A percentile compares a stretch with the other conserved stretches of the same genome.
These are phyloP conservation scores for Stellera chamaejasme DNA, from an alignment of 345 rosid genomes.

Conservation along the genomic window DNA sequence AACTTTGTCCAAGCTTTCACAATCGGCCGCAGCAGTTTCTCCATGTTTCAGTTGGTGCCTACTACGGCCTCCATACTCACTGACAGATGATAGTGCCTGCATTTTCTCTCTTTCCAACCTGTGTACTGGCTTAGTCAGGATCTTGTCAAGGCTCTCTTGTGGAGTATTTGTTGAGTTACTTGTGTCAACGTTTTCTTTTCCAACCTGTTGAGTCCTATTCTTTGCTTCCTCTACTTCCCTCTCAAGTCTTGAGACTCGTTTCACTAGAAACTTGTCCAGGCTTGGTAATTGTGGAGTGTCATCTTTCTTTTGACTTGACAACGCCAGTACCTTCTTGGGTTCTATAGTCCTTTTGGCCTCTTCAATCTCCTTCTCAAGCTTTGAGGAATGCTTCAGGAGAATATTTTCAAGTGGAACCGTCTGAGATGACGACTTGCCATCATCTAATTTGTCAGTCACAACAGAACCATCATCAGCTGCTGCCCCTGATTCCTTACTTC, in stretches of 20 bases:
- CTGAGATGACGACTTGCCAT: conserved; percentile 9
- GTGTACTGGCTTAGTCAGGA: conserved; percentile 50
- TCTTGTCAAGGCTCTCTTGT: conserved; percentile 47
- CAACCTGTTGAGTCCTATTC: conserved; percentile 28
- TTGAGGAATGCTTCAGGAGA: conserved; percentile 54
- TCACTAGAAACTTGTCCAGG: conserved; percentile 68
- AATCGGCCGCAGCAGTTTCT: conserved; percentile 19
- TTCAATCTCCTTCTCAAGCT: conserved; percentile 51
- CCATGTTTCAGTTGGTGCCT: conserved; percentile 26
- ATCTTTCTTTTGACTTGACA: conserved; percentile 9
- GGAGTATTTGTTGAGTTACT: conserved; percentile 5
- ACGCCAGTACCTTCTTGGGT: conserved; percentile 22
- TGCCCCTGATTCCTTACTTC: conserved; percentile 25
- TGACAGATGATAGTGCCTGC: conserved; percentile 24
- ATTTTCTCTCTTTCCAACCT: conserved; percentile 46
- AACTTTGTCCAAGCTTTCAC: conserved; percentile 70
- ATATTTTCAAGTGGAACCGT: conserved; percentile 46
- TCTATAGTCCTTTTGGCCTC: conserved; percentile 41
- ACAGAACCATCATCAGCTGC: conserved; percentile 6
- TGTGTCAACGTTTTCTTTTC: conserved; percentile 52
- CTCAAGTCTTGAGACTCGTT: conserved; percentile 71
- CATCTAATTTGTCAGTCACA: conserved; percentile 9
- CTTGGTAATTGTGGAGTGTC: conserved; percentile 40
- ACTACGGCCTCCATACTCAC: conserved; percentile 23
- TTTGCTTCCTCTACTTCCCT: conserved; percentile 77